A percentile compares a stretch with the other conserved stretches of the same genome.
Conservation (phyloP, 768 basidiomycete genomes). For the Phanerochaete carnosa region DNA sequence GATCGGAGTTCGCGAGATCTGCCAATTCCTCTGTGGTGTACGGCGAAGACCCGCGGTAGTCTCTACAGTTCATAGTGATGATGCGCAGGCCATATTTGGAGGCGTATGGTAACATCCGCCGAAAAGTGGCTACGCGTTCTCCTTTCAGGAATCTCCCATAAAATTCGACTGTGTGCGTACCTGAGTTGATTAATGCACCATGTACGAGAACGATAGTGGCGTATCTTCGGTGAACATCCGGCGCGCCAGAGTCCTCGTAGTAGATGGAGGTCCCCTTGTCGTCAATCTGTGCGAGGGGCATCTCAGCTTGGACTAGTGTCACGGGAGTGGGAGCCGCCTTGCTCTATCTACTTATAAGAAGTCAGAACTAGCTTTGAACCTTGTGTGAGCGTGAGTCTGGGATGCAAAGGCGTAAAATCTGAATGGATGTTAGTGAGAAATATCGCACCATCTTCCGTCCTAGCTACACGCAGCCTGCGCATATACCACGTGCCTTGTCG, state of each 20-base stretch:
- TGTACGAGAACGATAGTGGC: constrained; percentile 5
- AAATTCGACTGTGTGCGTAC: not conserved
- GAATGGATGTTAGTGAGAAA: no score
- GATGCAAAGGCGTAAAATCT: no score
- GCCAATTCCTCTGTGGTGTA: constrained; percentile 18
- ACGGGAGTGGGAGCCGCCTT: no score
- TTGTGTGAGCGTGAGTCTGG: no score
- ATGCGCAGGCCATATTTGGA: constrained; percentile 18
- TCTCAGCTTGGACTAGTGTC: no score
- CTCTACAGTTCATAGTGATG: constrained; percentile 23
- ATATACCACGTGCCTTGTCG: no score
- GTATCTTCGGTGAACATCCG: not conserved
- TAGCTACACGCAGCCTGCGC: no score
- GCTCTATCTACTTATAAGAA: no score
- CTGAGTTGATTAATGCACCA: constrained; percentile 3
- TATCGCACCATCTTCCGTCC: no score
- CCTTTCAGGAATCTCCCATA: not conserved
- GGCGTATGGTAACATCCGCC: constrained; percentile 18
- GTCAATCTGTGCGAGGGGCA: constrained; percentile 6
- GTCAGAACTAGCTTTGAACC: no score
- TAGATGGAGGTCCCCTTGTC: constrained; percentile 1
- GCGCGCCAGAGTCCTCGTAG: constrained; percentile 10
- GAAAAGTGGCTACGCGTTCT: constrained; percentile 14
- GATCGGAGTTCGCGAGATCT: not conserved
- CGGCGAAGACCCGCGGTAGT: constrained; percentile 24